These are phyloP conservation scores for Chaetomiaceae sp. DNA, from an alignment of 2,329 filamentous ascomycete genomes.

Conservation along the genomic window DNA sequence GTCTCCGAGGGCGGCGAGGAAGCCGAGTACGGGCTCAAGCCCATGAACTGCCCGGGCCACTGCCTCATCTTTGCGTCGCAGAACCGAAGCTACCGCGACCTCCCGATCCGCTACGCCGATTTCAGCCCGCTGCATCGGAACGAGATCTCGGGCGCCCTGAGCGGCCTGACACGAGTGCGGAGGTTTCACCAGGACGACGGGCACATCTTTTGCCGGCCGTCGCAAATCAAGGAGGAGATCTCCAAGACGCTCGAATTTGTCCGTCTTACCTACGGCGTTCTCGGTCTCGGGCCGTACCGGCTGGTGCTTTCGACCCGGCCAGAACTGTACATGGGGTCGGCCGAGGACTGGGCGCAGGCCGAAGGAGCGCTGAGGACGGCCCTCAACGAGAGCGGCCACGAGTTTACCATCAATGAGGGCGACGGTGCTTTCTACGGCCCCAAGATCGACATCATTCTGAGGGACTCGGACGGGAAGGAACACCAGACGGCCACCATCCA, in stretches of 20 bases:
- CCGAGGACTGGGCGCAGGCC: conserved; percentile 62
- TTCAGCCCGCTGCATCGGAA: conserved; percentile 86
- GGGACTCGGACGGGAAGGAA: conserved; percentile 75
- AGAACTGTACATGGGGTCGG: conserved; percentile 70
- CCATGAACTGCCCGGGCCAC: conserved; percentile 91
- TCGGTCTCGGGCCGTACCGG: conserved; percentile 67
- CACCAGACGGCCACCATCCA: conserved; percentile 88
- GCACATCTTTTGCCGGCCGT: conserved; percentile 80
- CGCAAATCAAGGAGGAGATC: conserved; percentile 72
- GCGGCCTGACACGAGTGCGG: conserved; percentile 75
- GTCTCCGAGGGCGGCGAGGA: conserved; percentile 42
- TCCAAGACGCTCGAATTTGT: conserved; percentile 69
- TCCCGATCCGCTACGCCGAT: conserved; percentile 80
- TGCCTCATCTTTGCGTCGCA: conserved; percentile 76
- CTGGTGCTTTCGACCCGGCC: conserved; percentile 76
- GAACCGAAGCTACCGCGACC: conserved; percentile 69
- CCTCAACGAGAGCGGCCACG: conserved; percentile 57
- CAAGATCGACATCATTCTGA: conserved; percentile 82
- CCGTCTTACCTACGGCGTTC: conserved; percentile 63
- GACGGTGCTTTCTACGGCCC: conserved; percentile 90
- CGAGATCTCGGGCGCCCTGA: conserved; percentile 75
- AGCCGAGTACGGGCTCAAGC: conserved; percentile 77
- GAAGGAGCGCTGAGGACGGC: conserved; percentile 62
- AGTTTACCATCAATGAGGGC: conserved; percentile 71
- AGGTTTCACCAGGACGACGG: conserved; percentile 89